Evolutionary conservation across 2,329 filamentous ascomycete species (phyloP).

Genomic region (Hypoxylon sp.): DNA sequence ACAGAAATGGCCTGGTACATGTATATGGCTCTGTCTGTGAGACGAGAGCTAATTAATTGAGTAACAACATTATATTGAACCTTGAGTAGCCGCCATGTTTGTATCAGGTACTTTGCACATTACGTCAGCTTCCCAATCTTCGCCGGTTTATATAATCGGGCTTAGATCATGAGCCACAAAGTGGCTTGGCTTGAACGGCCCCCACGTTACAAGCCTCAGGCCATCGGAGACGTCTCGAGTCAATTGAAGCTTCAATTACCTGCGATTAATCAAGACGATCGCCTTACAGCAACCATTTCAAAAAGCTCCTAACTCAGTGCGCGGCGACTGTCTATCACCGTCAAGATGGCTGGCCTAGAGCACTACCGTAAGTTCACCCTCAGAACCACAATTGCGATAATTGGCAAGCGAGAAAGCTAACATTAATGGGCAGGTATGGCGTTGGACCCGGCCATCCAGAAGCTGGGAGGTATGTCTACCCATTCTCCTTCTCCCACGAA

Average conservation of each 20-base stretch:
- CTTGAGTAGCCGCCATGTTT: no score
- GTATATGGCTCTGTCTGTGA: neutral
- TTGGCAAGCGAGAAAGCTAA: conserved; percentile 50
- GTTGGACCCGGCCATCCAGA: conserved; percentile 64
- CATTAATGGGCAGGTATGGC: conserved; percentile 58
- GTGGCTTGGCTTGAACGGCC: conserved; percentile 24
- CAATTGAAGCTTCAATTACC: conserved; percentile 42
- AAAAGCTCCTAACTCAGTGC: conserved; percentile 42
- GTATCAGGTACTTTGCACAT: neutral
- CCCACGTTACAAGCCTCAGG: conserved; percentile 29
- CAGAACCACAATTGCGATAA: conserved; percentile 25
- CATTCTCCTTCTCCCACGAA: neutral
- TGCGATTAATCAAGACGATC: conserved; percentile 28
- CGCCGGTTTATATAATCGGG: neutral
- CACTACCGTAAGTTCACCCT: conserved; percentile 59
- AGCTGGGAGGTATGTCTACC: conserved; percentile 61
- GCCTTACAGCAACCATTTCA: conserved; percentile 27
- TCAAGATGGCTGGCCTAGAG: conserved; percentile 62
- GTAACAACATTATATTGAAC: no score
- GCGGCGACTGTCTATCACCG: conserved; percentile 40
- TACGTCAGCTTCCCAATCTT: conserved; percentile 2
- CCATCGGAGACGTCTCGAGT: conserved; percentile 15
- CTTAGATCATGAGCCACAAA: conserved; percentile 22
- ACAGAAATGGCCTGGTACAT: neutral
- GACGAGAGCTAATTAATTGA: neutral